Evolutionary conservation across 1,284 basidiomycete species (phyloP).

Genomic region (Ustilago cynodontis): DNA sequence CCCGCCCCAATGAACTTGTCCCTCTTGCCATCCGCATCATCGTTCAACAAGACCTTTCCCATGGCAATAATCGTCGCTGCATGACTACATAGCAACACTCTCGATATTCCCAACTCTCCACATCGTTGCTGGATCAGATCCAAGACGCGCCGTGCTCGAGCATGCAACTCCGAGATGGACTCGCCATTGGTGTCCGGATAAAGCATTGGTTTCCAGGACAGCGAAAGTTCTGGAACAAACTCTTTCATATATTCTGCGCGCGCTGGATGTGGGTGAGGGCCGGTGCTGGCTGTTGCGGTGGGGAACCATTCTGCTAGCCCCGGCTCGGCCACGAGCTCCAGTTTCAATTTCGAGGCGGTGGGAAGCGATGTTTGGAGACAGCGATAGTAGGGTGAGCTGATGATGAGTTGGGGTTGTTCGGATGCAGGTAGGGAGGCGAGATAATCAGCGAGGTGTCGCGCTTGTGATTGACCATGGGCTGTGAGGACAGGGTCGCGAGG

Average conservation of each 20-base stretch:
- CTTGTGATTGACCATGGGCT: constrained; percentile 82
- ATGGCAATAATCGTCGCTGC: constrained; percentile 83
- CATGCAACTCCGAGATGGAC: constrained; percentile 76
- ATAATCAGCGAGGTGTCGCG: constrained; percentile 78
- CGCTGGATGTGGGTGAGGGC: constrained; percentile 53
- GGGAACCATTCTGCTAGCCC: constrained; percentile 88
- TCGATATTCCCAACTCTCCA: constrained; percentile 70
- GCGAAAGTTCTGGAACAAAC: constrained; percentile 74
- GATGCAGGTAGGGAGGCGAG: constrained; percentile 77
- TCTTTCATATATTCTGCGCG: constrained; percentile 76
- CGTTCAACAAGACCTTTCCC: constrained; percentile 75
- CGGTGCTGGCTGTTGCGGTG: constrained; percentile 76
- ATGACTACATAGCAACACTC: constrained; percentile 80
- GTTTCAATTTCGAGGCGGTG: constrained; percentile 74
- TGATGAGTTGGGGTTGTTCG: constrained; percentile 80
- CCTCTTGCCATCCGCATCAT: constrained; percentile 68
- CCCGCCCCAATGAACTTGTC: constrained; percentile 66
- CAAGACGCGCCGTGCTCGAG: constrained; percentile 75
- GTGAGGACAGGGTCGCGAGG: constrained; percentile 82
- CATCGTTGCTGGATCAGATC: constrained; percentile 60
- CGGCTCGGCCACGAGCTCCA: constrained; percentile 81
- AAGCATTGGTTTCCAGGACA: constrained; percentile 76
- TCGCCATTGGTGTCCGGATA: constrained; percentile 80
- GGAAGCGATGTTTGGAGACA: constrained; percentile 84
- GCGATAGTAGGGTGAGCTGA: constrained; percentile 75